Percentiles rank a stretch among this genome's conserved stretches.
phyloP scores from a whole-genome alignment of 2,329 filamentous ascomycete genomes.

The Aspergillus eucalypticola region DNA sequence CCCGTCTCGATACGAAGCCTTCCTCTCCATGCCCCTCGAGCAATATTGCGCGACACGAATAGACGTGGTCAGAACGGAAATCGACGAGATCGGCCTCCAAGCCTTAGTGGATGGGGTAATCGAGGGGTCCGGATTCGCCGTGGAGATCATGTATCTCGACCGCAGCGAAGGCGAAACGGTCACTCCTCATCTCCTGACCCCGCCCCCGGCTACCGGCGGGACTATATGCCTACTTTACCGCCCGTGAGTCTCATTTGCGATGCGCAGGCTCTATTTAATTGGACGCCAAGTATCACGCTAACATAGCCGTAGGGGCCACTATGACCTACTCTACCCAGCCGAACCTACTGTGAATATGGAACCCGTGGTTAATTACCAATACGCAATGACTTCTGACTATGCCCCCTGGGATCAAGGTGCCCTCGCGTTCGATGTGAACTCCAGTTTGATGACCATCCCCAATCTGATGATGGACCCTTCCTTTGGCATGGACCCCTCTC shows the following conservation, averaged over 20 bases:
- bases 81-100: slow-evolving; percentile 84
- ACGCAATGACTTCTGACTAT: slow-evolving; percentile 42
- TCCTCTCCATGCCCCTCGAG: slow-evolving; percentile 65
- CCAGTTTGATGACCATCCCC: slow-evolving; percentile 44
- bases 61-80: slow-evolving; percentile 75
- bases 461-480: slow-evolving; percentile 41
- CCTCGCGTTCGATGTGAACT: slow-evolving; percentile 42
- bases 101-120: slow-evolving; percentile 77
- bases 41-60: slow-evolving; percentile 71
- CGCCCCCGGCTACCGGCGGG: slow-evolving; percentile 51
- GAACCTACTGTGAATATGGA: slow-evolving; percentile 45
- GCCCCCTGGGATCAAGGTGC: slow-evolving; percentile 39
- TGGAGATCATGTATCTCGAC: slow-evolving; percentile 91
- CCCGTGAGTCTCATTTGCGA: slow-evolving; percentile 52
- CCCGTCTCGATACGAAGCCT: slow-evolving; percentile 68
- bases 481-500: slow-evolving; percentile 31
- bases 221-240: slow-evolving; percentile 68
- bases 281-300: slow-evolving; percentile 17
- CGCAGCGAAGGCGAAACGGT: slow-evolving; percentile 75
- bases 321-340: slow-evolving; percentile 84
- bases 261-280: neutral
- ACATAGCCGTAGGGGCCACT: slow-evolving; percentile 66
- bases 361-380: slow-evolving; percentile 45
- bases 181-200: slow-evolving; percentile 51
- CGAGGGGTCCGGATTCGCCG: slow-evolving; percentile 72